Evolutionary conservation across 2,329 filamentous ascomycete species (phyloP).

Genomic region (Hymenoscyphus linearis): DNA sequence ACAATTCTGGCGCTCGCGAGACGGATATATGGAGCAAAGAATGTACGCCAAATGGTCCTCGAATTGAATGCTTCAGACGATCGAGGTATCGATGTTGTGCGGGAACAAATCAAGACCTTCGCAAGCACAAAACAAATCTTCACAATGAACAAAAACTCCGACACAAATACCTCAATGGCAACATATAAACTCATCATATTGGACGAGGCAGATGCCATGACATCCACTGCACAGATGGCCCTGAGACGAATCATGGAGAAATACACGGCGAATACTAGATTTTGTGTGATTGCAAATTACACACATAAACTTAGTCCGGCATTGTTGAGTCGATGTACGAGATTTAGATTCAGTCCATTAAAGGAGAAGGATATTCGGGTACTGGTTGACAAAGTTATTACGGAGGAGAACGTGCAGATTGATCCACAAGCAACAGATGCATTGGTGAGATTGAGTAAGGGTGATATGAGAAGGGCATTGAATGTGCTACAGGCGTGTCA

Average conservation of each 20-base stretch:
- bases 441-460: constrained; percentile 81
- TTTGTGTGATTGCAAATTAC: constrained; percentile 98
- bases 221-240: constrained; percentile 97
- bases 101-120: constrained; percentile 99
- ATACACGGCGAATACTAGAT: constrained; percentile 95
- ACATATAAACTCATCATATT: constrained; percentile 94
- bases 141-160: constrained; percentile 51
- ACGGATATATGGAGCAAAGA: constrained; percentile 84
- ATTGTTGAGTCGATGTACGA: constrained; percentile 84
- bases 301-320: constrained; percentile 96
- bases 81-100: constrained; percentile 93
- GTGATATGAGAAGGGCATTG: constrained; percentile 90
- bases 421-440: constrained; percentile 74
- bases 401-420: constrained; percentile 82
- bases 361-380: constrained; percentile 81
- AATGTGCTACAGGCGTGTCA: constrained; percentile 97
- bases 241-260: constrained; percentile 97
- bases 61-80: constrained; percentile 98
- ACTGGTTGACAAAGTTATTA: constrained; percentile 83
- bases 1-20: constrained; percentile 90
- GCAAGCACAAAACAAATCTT: constrained; percentile 98
- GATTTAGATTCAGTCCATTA: constrained; percentile 90
- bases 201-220: constrained; percentile 99
- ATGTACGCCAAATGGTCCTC: constrained; percentile 97
- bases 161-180: constrained; percentile 49